Evolutionary conservation across 163 green algal genomes (phyloP), one percentile per base, ranked within the genome.

Genomic region (Prototheca stagnorum): DNA sequence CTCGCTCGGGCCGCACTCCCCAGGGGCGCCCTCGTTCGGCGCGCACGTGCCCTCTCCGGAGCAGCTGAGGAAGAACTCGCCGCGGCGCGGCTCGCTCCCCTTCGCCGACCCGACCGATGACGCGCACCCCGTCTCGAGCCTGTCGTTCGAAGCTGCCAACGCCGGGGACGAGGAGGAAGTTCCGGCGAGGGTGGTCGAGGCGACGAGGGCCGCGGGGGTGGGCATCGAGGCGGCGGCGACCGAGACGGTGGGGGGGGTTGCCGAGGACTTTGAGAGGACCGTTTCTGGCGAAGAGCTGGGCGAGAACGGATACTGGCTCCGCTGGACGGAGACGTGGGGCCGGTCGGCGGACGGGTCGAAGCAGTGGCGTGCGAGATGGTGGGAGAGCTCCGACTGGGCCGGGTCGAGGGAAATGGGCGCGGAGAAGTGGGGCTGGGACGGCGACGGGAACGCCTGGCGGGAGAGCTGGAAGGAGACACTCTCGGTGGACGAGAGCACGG

Each of bases 331-430:
- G 39, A 54, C 84, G 22, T 47, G 49, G 5, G 79, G 79, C 47
- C 49, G 59, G 14, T 70, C 64, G 20, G 47, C 47, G 15, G n/a
- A 22, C 20, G 70, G 70, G 15, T 57, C 51, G 16, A 50, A 81
- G 29, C 68, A 86, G 53, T 97, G 75, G 74, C 80, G 90, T 64
- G 88, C 96, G 70, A 74, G 63, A 25, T 94, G 82, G 88, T 97
- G 88, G 88, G 74, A 94, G 70, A 71, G 70, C 25, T 82, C 57
- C 34, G 84, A 95, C 62, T 85, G 71, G 69, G 70, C 61, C n/a
- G 88, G 88, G n/a, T 77, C 91, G 59, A 79, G 78, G 52, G 88
- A 95, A 68, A 50, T 97, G 44, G 88, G 88, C 7, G 88, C 88
- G 0, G 70, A 85, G 51, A 96, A 96, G 70, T 57, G 61, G 24